Conservation (phyloP, 2,329 filamentous ascomycete genomes). For the Colletotrichum spaethianum region DNA sequence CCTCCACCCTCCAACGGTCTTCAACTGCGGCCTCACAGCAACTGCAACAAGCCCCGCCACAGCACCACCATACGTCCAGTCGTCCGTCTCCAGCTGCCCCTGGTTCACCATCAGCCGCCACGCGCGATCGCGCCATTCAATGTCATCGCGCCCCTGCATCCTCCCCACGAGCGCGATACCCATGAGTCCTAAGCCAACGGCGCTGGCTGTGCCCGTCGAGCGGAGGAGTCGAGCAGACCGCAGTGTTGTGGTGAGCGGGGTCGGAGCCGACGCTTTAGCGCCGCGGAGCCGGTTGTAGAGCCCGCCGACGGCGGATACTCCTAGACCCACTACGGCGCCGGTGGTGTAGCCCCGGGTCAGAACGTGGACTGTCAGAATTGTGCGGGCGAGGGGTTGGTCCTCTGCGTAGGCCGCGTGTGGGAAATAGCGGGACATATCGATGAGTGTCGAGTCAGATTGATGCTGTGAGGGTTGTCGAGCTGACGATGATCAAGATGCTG, state of each 20-base stretch:
- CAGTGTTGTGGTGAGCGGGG: not conserved
- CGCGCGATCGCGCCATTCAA: conserved; percentile 76
- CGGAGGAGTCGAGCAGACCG: conserved; percentile 56
- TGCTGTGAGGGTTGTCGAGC: not conserved
- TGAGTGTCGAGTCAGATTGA: not conserved
- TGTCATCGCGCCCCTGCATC: conserved; percentile 70
- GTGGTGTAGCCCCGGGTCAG: conserved; percentile 68
- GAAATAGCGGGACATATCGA: conserved; percentile 67
- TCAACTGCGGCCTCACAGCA: conserved; percentile 46
- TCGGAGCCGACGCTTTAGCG: not conserved
- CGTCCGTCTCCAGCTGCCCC: conserved; percentile 70
- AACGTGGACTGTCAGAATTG: conserved; percentile 73
- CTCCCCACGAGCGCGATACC: conserved; percentile 59
- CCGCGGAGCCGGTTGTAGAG: conserved; percentile 47
- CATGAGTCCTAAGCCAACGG: conserved; percentile 61
- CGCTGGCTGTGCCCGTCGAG: conserved; percentile 60
- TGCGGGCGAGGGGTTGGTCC: conserved; percentile 69
- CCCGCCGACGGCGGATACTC: conserved; percentile 53
- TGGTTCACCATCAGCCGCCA: conserved; percentile 73
- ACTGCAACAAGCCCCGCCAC: conserved; percentile 50
- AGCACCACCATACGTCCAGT: conserved; percentile 64
- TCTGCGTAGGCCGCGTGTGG: conserved; percentile 72
- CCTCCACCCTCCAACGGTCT: conserved; percentile 52
- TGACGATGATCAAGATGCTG: not conserved
- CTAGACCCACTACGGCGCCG: conserved; percentile 64